Conservation (phyloP, 1,284 basidiomycete species). For the Ustilago loliicola region DNA sequence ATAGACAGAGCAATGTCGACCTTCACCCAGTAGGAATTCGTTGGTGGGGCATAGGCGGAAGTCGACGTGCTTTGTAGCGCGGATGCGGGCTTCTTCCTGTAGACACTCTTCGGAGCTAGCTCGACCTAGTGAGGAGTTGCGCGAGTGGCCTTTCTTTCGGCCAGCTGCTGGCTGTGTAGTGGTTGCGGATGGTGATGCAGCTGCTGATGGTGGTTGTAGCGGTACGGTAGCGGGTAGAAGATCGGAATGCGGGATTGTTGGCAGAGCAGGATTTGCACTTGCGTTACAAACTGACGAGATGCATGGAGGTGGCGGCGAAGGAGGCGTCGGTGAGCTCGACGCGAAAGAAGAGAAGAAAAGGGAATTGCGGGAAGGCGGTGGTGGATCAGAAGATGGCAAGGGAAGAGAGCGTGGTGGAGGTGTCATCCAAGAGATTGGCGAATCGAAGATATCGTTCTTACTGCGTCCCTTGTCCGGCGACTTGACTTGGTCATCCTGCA, state of each 20-base stretch:
- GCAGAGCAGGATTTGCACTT: neutral
- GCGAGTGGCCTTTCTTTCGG: conserved; percentile 31
- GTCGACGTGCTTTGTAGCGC: conserved; percentile 58
- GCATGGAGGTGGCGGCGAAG: conserved; percentile 30
- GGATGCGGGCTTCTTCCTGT: conserved; percentile 57
- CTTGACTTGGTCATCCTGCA: conserved; percentile 9
- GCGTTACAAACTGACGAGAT: neutral
- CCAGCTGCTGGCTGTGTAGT: conserved; percentile 18
- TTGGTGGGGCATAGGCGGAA: conserved; percentile 60
- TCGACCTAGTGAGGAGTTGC: conserved; percentile 59
- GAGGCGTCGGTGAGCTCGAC: conserved; percentile 20
- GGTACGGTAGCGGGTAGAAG: neutral
- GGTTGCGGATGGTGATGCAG: neutral
- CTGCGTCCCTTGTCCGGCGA: conserved; percentile 16
- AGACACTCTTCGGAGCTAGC: conserved; percentile 61
- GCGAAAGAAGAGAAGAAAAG: conserved; percentile 46
- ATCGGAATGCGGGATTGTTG: neutral
- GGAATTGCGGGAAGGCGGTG: conserved; percentile 39
- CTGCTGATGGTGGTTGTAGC: neutral
- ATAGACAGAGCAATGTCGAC: conserved; percentile 65
- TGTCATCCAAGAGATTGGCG: conserved; percentile 34
- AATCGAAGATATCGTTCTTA: conserved; percentile 63
- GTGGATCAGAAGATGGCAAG: conserved; percentile 1
- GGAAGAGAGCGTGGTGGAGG: conserved; percentile 43
- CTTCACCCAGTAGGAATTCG: conserved; percentile 65